A percentile compares a stretch with the other conserved stretches of the same genome.
These are phyloP conservation scores for Tylopilus felleus DNA, from an alignment of 768 basidiomycete species.

Conservation along the genomic window DNA sequence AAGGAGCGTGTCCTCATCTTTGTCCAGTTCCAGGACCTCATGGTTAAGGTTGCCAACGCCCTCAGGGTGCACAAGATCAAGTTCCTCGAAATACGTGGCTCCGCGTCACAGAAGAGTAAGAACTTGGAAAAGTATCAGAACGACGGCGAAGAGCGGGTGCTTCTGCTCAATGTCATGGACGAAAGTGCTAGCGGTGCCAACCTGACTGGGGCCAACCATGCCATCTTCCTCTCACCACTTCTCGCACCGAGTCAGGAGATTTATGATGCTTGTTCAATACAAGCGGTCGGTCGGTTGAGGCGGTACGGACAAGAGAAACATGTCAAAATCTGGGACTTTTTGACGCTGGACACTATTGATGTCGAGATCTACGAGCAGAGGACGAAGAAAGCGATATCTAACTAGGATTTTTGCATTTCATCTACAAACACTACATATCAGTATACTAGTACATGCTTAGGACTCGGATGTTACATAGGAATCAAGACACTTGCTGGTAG, in stretches of 20 bases:
- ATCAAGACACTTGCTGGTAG: no score
- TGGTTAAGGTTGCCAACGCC: constrained; percentile 86
- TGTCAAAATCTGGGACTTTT: constrained; percentile 79
- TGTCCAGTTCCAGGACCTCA: constrained; percentile 94
- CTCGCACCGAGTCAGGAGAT: constrained; percentile 79
- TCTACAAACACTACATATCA: constrained; percentile 12
- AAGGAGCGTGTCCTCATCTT: constrained; percentile 87
- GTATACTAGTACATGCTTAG: constrained; percentile 2
- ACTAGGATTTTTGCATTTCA: constrained; percentile 19
- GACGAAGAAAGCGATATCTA: constrained; percentile 25
- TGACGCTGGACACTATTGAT: constrained; percentile 87
- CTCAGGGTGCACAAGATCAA: constrained; percentile 67
- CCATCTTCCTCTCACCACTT: constrained; percentile 90
- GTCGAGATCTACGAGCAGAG: constrained; percentile 71
- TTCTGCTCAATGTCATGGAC: constrained; percentile 90
- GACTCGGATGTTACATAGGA: not conserved
- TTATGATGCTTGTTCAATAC: constrained; percentile 79
- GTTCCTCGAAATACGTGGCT: constrained; percentile 80
- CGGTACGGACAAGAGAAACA: constrained; percentile 80
- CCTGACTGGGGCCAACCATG: constrained; percentile 89
- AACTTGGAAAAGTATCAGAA: constrained; percentile 86
- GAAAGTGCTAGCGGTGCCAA: constrained; percentile 95
- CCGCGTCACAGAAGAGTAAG: constrained; percentile 73
- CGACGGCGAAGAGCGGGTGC: constrained; percentile 68
- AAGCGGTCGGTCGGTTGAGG: constrained; percentile 80